phyloP scores from a whole-genome alignment of 1,139 yeast genomes.

The Kodamaea suecica region DNA sequence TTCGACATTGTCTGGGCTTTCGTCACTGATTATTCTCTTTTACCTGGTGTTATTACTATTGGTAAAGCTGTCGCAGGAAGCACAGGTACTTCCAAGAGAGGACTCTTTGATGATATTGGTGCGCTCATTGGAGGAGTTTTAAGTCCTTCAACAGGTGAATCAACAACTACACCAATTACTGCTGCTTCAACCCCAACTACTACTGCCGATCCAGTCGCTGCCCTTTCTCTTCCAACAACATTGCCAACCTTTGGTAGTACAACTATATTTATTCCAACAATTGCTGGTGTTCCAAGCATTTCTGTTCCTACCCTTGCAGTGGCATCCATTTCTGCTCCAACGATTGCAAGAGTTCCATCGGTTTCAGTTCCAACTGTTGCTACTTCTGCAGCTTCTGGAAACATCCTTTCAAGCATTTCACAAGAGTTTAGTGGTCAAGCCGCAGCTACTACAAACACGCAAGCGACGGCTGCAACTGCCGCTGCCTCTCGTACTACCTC shows the following conservation, averaged over 20 bases:
- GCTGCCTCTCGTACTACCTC: background rate
- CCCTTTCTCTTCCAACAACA: too few relatives aligned
- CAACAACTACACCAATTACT: slow-evolving; percentile 6
- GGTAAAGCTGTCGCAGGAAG: slow-evolving; percentile 16
- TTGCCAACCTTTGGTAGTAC: too few relatives aligned
- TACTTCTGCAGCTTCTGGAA: background rate
- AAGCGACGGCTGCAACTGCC: background rate
- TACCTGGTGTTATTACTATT: slow-evolving; percentile 22
- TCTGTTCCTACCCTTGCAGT: too few relatives aligned
- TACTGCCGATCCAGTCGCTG: too few relatives aligned
- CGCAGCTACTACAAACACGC: too few relatives aligned
- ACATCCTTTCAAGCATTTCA: background rate
- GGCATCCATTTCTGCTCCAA: slow-evolving; percentile 3
- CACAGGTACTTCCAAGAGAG: slow-evolving; percentile 12
- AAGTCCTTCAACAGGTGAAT: slow-evolving; percentile 3
- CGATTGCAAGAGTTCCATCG: slow-evolving; percentile 1
- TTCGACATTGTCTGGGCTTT: slow-evolving; percentile 27
- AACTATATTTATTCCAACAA: slow-evolving; percentile 1
- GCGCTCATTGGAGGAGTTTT: slow-evolving; percentile 2
- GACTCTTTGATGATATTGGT: slow-evolving; percentile 6
- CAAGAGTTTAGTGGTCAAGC: too few relatives aligned
- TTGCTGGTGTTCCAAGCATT: slow-evolving; percentile 3
- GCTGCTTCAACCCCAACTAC: slow-evolving; percentile 2
- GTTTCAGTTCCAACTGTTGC: slow-evolving; percentile 3
- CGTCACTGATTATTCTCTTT: slow-evolving; percentile 20